These are phyloP conservation scores for Trichoderma arundinaceum DNA, from an alignment of 2,329 filamentous ascomycete species.

Conservation along the genomic window DNA sequence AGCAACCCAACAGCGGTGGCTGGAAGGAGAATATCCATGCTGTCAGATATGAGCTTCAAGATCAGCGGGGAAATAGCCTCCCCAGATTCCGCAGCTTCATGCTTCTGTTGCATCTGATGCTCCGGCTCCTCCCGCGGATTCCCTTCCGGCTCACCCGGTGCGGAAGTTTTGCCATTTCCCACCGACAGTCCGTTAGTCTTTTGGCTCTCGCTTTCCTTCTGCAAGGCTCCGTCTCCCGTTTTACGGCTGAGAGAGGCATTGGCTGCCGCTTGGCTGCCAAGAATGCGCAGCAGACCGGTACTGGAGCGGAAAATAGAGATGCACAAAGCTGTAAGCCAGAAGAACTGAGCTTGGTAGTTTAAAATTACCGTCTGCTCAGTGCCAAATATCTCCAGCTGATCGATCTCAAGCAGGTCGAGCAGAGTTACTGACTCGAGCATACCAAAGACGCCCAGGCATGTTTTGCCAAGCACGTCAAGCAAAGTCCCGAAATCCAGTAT, in stretches of 20 bases:
- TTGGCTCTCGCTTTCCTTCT: conserved; percentile 32
- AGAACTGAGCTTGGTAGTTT: conserved; percentile 66
- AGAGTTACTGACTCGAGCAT: conserved; percentile 69
- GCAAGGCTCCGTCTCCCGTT: conserved; percentile 31
- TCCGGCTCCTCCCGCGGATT: conserved; percentile 20
- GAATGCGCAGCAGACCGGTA: conserved; percentile 49
- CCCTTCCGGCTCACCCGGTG: conserved; percentile 42
- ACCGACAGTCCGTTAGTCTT: conserved; percentile 29
- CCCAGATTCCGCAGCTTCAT: conserved; percentile 41
- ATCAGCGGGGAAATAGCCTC: conserved; percentile 46
- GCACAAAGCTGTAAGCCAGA: conserved; percentile 70
- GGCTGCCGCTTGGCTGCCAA: conserved; percentile 47
- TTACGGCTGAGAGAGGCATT: conserved; percentile 40
- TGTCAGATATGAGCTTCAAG: conserved; percentile 60
- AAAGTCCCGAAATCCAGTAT: conserved; percentile 45
- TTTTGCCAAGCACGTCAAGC: conserved; percentile 62
- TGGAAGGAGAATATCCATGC: conserved; percentile 67
- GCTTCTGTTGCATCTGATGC: conserved; percentile 44
- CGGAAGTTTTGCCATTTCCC: conserved; percentile 37
- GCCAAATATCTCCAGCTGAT: conserved; percentile 58
- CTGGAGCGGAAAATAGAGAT: conserved; percentile 55
- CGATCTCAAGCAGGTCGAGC: conserved; percentile 55
- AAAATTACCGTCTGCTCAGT: conserved; percentile 53
- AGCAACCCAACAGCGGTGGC: conserved; percentile 66
- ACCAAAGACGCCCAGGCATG: conserved; percentile 69